These are phyloP conservation scores for Capsella bursapastoris DNA, from an alignment of 345 rosid species.

Conservation along the genomic window DNA sequence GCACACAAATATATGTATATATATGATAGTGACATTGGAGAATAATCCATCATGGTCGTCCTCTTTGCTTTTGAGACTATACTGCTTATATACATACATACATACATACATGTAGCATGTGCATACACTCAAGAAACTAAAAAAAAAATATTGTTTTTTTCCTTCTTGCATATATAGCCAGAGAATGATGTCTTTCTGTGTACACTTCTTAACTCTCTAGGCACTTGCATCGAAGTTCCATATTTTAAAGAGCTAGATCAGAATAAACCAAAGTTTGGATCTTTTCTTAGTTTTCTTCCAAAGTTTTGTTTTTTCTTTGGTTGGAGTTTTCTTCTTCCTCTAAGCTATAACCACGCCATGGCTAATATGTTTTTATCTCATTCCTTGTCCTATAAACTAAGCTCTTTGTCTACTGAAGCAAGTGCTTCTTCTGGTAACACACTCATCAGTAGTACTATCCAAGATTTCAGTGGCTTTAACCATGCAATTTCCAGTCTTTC, in stretches of 20 bases:
- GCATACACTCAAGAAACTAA: slow-evolving; percentile 33
- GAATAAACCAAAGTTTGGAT: slow-evolving; percentile 56
- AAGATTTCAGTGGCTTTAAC: slow-evolving; percentile 56
- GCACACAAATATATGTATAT: slow-evolving; percentile 41
- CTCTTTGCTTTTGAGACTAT: slow-evolving; percentile 54
- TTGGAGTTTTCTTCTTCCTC: slow-evolving; percentile 53
- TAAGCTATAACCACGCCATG: slow-evolving; percentile 46
- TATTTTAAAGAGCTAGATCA: slow-evolving; percentile 39
- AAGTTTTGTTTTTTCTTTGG: slow-evolving; percentile 46
- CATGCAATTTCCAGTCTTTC: slow-evolving; percentile 46
- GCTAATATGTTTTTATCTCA: slow-evolving; percentile 54
- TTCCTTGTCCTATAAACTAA: slow-evolving; percentile 61
- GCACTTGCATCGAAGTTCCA: slow-evolving; percentile 52
- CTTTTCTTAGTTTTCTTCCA: slow-evolving; percentile 42
- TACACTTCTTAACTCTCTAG: slow-evolving; percentile 48
- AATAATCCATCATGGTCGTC: slow-evolving; percentile 71
- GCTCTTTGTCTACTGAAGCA: slow-evolving; percentile 71
- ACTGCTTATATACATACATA: not conserved
- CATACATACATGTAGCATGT: not conserved
- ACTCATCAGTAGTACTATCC: slow-evolving; percentile 32
- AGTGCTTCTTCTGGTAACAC: slow-evolving; percentile 68
- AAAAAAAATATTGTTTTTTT: not conserved
- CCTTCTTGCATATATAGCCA: slow-evolving; percentile 48
- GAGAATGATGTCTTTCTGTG: slow-evolving; percentile 69
- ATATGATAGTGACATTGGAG: slow-evolving; percentile 67